Evolutionary conservation across 2,329 filamentous ascomycete species (phyloP).

Genomic region (Corinectria fuckeliana): DNA sequence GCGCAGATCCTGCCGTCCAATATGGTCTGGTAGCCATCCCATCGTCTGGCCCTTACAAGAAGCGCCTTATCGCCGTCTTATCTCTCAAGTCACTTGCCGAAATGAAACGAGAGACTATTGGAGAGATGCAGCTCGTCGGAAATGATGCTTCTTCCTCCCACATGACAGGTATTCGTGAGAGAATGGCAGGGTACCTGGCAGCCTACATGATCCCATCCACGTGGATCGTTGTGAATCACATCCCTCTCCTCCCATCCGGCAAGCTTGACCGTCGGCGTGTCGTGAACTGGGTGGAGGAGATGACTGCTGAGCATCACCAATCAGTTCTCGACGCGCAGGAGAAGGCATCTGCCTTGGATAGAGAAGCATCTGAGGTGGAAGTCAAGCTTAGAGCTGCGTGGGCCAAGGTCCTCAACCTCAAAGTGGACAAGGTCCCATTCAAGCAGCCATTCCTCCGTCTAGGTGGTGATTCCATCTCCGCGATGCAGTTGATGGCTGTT

Average conservation of each 20-base stretch:
- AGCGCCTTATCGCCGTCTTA: conserved; percentile 19
- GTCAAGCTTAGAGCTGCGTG: conserved; percentile 20
- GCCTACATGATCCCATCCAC: conserved; percentile 30
- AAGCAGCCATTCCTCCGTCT: conserved; percentile 26
- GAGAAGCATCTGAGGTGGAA: conserved; percentile 16
- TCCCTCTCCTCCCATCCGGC: conserved; percentile 24
- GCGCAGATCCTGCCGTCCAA: conserved; percentile 5
- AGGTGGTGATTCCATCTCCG: conserved; percentile 31
- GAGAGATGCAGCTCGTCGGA: not conserved
- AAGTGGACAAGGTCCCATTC: conserved; percentile 16
- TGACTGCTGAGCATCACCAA: conserved; percentile 14
- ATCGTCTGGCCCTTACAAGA: conserved; percentile 10
- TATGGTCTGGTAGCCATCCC: conserved; percentile 20
- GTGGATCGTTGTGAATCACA: conserved; percentile 16
- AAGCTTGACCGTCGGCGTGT: conserved; percentile 22
- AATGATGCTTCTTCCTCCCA: not conserved
- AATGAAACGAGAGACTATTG: not conserved
- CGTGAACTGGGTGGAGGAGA: conserved; percentile 11
- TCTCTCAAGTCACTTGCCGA: not conserved
- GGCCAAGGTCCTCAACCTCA: conserved; percentile 18
- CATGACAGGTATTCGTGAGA: conserved; percentile 14
- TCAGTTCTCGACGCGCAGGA: conserved; percentile 14
- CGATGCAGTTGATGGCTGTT: conserved; percentile 30
- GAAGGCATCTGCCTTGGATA: conserved; percentile 6
- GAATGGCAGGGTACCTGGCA: conserved; percentile 5